A percentile compares a stretch with the other conserved stretches of the same genome.
These are phyloP conservation scores for Dioscorea dumetorum DNA, from an alignment of 106 monocot genomes.

Conservation along the genomic window DNA sequence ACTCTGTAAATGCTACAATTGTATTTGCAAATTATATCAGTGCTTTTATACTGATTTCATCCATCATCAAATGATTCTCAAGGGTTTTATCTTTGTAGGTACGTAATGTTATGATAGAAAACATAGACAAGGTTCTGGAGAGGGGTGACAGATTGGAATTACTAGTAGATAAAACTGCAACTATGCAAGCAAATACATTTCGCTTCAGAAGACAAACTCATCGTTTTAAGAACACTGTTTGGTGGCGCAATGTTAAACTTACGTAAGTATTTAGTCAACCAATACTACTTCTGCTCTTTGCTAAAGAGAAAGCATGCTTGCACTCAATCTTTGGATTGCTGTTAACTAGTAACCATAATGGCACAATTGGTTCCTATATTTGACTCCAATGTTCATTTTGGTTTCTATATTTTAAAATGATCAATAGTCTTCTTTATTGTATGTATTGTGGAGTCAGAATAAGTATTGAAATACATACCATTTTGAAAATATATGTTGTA, in stretches of 20 bases:
- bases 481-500: too few relatives aligned
- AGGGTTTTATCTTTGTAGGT: conserved; percentile 31
- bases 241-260: conserved; percentile 97
- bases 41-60: too few relatives aligned
- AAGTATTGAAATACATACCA: too few relatives aligned
- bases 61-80: too few relatives aligned
- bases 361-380: too few relatives aligned
- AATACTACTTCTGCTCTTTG: not conserved
- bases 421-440: too few relatives aligned
- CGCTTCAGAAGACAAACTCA: conserved; percentile 92
- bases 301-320: too few relatives aligned
- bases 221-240: conserved; percentile 66
- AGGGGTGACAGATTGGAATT: conserved; percentile 96
- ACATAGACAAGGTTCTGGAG: conserved; percentile 96
- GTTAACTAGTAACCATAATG: too few relatives aligned
- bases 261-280: conserved; percentile 35
- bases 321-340: too few relatives aligned
- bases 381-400: too few relatives aligned
- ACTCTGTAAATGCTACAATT: not conserved
- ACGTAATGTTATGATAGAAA: conserved; percentile 94
- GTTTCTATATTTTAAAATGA: too few relatives aligned
- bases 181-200: conserved; percentile 86
- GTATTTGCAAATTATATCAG: not conserved
- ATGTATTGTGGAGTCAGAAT: too few relatives aligned
- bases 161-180: conserved; percentile 86